These are phyloP conservation scores for Rhododendron vialii DNA, from an alignment of 148 eudicot species.

Conservation along the genomic window DNA sequence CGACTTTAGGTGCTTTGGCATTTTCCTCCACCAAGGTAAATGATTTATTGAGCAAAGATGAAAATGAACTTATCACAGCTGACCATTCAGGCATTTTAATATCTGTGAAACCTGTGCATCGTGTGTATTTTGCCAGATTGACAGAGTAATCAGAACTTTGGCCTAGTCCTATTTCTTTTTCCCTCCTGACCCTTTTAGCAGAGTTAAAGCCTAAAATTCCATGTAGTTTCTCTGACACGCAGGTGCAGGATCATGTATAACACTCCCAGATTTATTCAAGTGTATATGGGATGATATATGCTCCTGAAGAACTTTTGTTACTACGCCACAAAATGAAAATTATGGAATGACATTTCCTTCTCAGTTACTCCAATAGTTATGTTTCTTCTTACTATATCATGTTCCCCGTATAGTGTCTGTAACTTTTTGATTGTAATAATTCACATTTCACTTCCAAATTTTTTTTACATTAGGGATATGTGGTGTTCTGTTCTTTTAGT, in stretches of 20 bases:
- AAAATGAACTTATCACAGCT: constrained; percentile 1
- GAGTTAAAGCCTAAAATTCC: neutral
- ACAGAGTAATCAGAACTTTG: neutral
- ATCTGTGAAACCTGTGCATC: neutral
- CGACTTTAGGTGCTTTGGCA: constrained; percentile 78
- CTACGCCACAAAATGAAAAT: neutral
- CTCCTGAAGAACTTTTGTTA: neutral
- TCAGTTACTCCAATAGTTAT: neutral
- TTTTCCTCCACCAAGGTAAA: constrained; percentile 96
- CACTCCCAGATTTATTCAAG: neutral
- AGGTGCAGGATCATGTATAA: neutral
- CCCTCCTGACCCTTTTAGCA: neutral
- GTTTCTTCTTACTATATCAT: neutral
- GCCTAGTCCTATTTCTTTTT: neutral
- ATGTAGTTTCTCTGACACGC: neutral
- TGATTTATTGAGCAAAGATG: neutral
- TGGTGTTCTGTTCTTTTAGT: neutral
- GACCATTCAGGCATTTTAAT: neutral
- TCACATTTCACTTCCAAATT: neutral
- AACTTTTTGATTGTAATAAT: neutral
- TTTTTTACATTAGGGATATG: neutral
- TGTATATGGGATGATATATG: neutral
- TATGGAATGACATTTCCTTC: neutral
- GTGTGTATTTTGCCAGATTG: neutral
- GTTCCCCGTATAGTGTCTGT: neutral